Base-by-base conservation (phyloP, 2,329 filamentous ascomycete species). In the Tolypocladium sp. region DNA sequence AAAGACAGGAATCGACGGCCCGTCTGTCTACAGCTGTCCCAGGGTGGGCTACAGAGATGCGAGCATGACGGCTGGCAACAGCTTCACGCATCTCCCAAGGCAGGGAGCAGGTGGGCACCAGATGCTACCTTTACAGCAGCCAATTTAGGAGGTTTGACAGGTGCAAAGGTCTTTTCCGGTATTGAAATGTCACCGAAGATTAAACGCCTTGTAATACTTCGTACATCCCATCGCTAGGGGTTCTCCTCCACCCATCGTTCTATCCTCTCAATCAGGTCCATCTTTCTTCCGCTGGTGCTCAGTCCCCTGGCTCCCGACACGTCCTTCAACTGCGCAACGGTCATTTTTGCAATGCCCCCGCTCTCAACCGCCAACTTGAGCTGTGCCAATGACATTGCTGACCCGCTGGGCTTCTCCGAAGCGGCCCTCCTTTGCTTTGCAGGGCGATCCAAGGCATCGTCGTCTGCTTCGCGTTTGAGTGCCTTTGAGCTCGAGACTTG, bases 161-260 rank as follows among this genome's bases (percentile, higher is more conserved):
- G 13, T 25, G 9, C 13, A 25, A 15, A 37, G 2, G 35, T 37
- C 35, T 4, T 13, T 13, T n/a, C 25, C 3, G 20, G 15, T 5
- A 6, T 20, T 10, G 27, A 30, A 20, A 20, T n/a, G 27, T 12
- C 27, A 13, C 10, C 17, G 17, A 52, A 20, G 49, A 20, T 8
- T 33, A 33, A 52, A 33, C 49, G 27, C 17, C 27, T 4, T 33
- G 20, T 52, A 17, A 2, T 35, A 10, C 33, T 40, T 22, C 7
- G 46, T 20, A 30, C 46, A 51, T 33, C 15, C 27, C 27, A 9
- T n/a, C 2, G 35, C 27, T 52, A 52, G 10, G 42, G 40, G 15
- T 79, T 80, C 52, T 76, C 73, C 58, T 84, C 82, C 13, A 80
- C 71, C 82, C 82, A 85, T 60, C 81, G 71, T 68, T 84, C 82